Base-by-base conservation (phyloP, 2,329 filamentous ascomycete species). In the Arthrinium puccinioides region DNA sequence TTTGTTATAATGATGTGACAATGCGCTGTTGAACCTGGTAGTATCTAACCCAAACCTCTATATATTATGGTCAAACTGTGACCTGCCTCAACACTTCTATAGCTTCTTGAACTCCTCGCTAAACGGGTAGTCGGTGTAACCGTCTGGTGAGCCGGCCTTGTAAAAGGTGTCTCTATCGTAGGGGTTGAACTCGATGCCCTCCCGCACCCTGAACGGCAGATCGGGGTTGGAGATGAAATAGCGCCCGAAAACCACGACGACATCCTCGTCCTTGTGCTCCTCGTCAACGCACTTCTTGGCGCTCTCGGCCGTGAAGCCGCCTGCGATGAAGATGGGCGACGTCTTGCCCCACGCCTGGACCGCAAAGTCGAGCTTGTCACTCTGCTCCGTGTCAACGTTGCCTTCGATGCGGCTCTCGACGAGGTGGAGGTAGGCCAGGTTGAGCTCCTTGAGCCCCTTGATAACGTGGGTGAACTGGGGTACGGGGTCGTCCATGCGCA, bases 381-480 rank as follows among this genome's bases (percentile, higher is more conserved):
- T 23, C 8, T 36, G 9, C 26, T 38, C 21, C 7, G n/a, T n/a
- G 21, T 40, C 37, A 3, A 25, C 23, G 31, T 38, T 36, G 28
- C 43, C 40, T 13, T 57, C 50, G 13, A 73, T 55, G 7, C 72
- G 63, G 4, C 69, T 62, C 48, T 79, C 72, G 13, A 81, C 63
- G 6, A 76, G 39, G 52, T 78, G 74, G n/a, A 76, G 47, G 53
- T 73, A 79, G 2, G 74, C 66, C 21, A 81, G 59, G 13, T 66
- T 63, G 9, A 78, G 54, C 29, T 61, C 54, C 41, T 69, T 69
- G 27, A 76, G 58, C 28, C 68, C 62, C 35, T 59, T 45, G 21
- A 70, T 59, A n/a, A 78, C 49, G 46, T 80, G 61, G 9, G 55
- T 60, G 51, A 79, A 82, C 44, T 79, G 72, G 2, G 73, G 70